Base-by-base conservation (phyloP, 768 basidiomycete genomes). In the Sporobolomyces roseus region DNA sequence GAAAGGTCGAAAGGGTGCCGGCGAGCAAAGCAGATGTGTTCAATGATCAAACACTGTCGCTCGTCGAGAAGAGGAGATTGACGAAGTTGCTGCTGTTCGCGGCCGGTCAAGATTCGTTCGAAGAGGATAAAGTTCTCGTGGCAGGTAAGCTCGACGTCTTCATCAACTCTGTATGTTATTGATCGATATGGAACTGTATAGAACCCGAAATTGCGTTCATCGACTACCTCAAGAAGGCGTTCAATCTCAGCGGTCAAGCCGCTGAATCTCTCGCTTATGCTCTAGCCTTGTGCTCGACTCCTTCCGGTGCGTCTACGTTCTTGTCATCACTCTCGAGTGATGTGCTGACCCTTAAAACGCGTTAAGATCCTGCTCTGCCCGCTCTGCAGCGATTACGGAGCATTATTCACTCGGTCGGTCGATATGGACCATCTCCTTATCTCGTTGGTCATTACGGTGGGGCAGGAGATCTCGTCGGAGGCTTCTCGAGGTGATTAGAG, bases 361-460 rank as follows among this genome's bases (percentile, higher is more conserved):
- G n/a, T 21, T 4, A 29, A 46, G 93, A 96, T 56, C 79, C 83
- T 2, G 86, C 88, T 2, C 75, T 85, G 12, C 82, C 83, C 2
- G 85, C 88, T 2, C 79, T 98, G 12, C 77, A 78, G n/a, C 86
- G 93, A 10, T 79, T 93, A 16, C 85, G 86, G 10, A 79, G 82
- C 29, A 92, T 89, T 76, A 81, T 97, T 19, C 86, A 82, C 54
- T 90, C 92, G 0, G 79, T 85, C 23, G 93, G 93, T 4, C 83
- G 90, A 35, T 97, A 96, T 75, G 93, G 93, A 78, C 83, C 79
- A n/a, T 86, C 86, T 0, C 86, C 93, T 2, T 97, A 92, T 80
- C 84, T 98, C 21, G 82, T 98, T n/a, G 91, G 91, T 0, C 91
- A 96, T 73, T 97, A 96, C 77, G 94, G 94, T 23, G 90, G 92